Percentiles rank a stretch among this genome's conserved stretches.
These are phyloP conservation scores for Posidonia oceanica DNA, from an alignment of 116 monocot species.

Conservation along the genomic window DNA sequence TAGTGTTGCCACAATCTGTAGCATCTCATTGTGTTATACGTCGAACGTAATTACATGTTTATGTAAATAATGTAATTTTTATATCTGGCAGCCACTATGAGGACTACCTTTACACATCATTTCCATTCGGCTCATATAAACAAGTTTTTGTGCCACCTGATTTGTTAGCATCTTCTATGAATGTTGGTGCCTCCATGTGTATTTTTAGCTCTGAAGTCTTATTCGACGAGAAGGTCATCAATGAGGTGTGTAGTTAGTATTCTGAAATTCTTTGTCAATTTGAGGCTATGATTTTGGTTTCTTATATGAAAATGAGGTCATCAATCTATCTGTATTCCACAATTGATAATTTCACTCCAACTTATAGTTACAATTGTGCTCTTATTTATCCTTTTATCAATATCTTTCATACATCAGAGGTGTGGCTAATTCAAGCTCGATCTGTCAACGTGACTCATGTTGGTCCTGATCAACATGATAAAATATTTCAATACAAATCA, in stretches of 20 bases:
- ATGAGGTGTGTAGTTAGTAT: conserved; percentile 49
- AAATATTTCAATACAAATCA: too few relatives aligned
- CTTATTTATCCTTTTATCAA: too few relatives aligned
- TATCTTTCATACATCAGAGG: too few relatives aligned
- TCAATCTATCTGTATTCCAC: too few relatives aligned
- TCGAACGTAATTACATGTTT: background rate
- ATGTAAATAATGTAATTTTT: conserved; percentile 1
- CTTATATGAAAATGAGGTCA: too few relatives aligned
- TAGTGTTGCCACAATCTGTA: too few relatives aligned
- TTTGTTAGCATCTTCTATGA: conserved; percentile 40
- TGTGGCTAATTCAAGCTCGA: too few relatives aligned
- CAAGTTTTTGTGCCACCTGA: conserved; percentile 89
- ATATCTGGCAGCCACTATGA: conserved; percentile 66
- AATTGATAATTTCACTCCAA: too few relatives aligned
- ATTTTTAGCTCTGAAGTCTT: conserved; percentile 71
- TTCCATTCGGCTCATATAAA: conserved; percentile 94
- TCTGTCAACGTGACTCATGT: too few relatives aligned
- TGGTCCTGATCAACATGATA: too few relatives aligned
- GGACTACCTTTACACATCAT: conserved; percentile 76
- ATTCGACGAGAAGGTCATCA: conserved; percentile 80
- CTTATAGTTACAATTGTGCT: too few relatives aligned
- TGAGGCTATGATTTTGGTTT: background rate
- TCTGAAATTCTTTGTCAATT: background rate
- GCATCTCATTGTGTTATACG: too few relatives aligned
- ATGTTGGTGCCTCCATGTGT: conserved; percentile 74